These are phyloP conservation scores for Pseudogymnoascus sp. DNA, from an alignment of 2,329 filamentous ascomycete species.

Conservation along the genomic window DNA sequence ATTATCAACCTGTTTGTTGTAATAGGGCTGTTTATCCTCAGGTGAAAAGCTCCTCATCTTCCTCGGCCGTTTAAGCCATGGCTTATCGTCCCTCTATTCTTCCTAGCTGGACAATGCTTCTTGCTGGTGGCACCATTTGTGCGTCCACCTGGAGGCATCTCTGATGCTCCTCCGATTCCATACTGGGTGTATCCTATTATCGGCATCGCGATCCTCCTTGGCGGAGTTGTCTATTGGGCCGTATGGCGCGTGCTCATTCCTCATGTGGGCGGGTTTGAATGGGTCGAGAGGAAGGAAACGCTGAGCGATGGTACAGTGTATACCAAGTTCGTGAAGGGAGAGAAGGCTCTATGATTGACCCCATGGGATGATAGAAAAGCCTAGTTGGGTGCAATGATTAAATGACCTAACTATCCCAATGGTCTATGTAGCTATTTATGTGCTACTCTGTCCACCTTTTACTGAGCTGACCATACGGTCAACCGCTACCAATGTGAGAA, in stretches of 20 bases:
- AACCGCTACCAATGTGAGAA: too few relatives aligned
- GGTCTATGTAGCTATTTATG: too few relatives aligned
- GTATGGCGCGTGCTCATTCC: slow-evolving; percentile 24
- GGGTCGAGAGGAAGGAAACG: slow-evolving; percentile 17
- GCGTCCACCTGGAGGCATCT: slow-evolving; percentile 33
- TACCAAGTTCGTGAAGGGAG: slow-evolving; percentile 20
- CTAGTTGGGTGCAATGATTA: not conserved
- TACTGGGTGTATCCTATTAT: slow-evolving; percentile 39
- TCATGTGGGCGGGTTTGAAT: slow-evolving; percentile 15
- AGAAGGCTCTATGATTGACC: slow-evolving; percentile 6
- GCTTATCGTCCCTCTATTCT: slow-evolving; percentile 30
- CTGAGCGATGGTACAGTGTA: slow-evolving; percentile 25
- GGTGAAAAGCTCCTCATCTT: slow-evolving; percentile 23
- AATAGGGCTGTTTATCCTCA: slow-evolving; percentile 28
- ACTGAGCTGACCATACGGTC: too few relatives aligned
- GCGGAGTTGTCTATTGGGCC: slow-evolving; percentile 32
- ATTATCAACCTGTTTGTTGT: slow-evolving; percentile 29
- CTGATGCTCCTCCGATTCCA: slow-evolving; percentile 32
- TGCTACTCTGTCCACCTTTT: too few relatives aligned
- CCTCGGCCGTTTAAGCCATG: slow-evolving; percentile 33
- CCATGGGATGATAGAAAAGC: not conserved
- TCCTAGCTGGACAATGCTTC: slow-evolving; percentile 35
- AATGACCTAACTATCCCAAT: too few relatives aligned
- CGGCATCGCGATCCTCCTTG: slow-evolving; percentile 33
- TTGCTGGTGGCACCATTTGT: slow-evolving; percentile 37